Conservation (phyloP, 75 land plant genomes). For the Selaginella moellendorffii region DNA sequence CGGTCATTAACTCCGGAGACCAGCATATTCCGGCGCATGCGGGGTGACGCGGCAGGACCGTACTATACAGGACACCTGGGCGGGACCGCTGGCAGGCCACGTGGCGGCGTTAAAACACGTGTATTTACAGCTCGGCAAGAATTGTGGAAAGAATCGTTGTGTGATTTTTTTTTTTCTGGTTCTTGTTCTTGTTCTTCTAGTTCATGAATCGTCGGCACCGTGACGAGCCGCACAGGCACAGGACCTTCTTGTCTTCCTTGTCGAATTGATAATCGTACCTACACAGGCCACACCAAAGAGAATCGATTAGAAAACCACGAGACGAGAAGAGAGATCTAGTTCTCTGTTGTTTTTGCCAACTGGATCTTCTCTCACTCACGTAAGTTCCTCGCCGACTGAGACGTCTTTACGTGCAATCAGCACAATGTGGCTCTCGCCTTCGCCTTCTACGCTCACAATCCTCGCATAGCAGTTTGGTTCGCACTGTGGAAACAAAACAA, state of each 20-base stretch:
- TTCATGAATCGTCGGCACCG: constrained; percentile 37
- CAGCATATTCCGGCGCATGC: too few relatives aligned
- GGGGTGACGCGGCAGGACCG: too few relatives aligned
- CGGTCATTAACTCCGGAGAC: too few relatives aligned
- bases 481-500: constrained; percentile 21
- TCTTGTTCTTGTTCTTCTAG: too few relatives aligned
- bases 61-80: too few relatives aligned
- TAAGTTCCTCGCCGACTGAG: constrained; percentile 67
- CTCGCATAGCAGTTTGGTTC: constrained; percentile 89
- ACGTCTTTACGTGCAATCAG: constrained; percentile 75
- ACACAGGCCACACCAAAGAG: background rate
- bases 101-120: too few relatives aligned
- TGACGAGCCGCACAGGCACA: constrained; percentile 39
- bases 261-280: constrained; percentile 55
- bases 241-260: constrained; percentile 37
- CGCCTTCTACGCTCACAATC: constrained; percentile 58
- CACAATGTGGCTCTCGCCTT: constrained; percentile 63
- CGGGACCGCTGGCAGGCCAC: too few relatives aligned
- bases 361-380: constrained; percentile 14
- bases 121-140: too few relatives aligned
- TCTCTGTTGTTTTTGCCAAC: background rate
- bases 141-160: too few relatives aligned
- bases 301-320: background rate
- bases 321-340: background rate
- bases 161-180: too few relatives aligned